phyloP scores from a whole-genome alignment of 768 basidiomycete species.

The Serpula lacrymans region DNA sequence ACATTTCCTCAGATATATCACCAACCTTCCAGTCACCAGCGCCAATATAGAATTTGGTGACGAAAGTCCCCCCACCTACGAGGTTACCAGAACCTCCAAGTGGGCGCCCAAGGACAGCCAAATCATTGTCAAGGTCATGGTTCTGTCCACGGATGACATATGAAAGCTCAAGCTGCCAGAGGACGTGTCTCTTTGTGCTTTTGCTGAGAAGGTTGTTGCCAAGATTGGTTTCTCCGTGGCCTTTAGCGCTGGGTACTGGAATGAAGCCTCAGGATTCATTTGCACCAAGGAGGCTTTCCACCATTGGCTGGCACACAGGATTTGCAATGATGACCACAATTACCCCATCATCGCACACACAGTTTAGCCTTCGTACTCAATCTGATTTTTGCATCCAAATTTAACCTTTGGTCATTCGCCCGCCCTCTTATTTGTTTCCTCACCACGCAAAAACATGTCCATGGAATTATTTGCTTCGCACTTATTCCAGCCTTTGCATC shows the following conservation, averaged over 20 bases:
- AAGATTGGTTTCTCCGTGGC: slow-evolving; percentile 36
- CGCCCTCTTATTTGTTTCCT: neutral
- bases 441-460: neutral
- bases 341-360: slow-evolving; percentile 32
- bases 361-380: slow-evolving; percentile 17
- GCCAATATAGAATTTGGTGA: too few relatives aligned
- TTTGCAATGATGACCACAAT: slow-evolving; percentile 33
- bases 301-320: slow-evolving; percentile 29
- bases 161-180: slow-evolving; percentile 36
- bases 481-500: neutral
- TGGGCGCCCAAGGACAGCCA: slow-evolving; percentile 32
- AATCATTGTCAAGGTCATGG: slow-evolving; percentile 38
- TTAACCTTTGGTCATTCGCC: neutral
- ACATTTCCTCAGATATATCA: neutral
- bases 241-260: slow-evolving; percentile 29
- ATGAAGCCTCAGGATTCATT: slow-evolving; percentile 27
- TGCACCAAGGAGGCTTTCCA: slow-evolving; percentile 29
- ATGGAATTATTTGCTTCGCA: neutral
- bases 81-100: slow-evolving; percentile 1
- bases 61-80: neutral
- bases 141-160: slow-evolving; percentile 36
- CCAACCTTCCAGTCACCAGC: neutral
- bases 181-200: slow-evolving; percentile 24
- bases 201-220: slow-evolving; percentile 26
- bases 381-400: too few relatives aligned